Evolutionary conservation across 2,329 filamentous ascomycete species (phyloP), one percentile per base, ranked within the genome.

Genomic region (Colletotrichum truncatum): DNA sequence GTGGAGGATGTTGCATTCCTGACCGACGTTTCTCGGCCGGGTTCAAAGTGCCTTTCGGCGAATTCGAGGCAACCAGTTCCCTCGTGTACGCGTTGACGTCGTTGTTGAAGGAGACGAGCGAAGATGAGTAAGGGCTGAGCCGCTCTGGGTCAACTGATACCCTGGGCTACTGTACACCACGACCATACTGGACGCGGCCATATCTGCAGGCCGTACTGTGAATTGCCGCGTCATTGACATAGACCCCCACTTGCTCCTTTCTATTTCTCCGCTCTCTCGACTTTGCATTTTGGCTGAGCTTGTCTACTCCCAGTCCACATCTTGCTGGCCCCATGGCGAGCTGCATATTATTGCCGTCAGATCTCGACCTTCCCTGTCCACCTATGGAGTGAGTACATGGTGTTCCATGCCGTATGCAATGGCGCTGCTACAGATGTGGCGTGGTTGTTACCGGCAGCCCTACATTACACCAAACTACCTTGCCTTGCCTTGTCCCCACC

Each of bases 1-100:
- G 30, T 41, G 45, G 8, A 16, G 18, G 5, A n/a, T 16, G 21
- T n/a, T 11, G 38, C 36, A 26, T 53, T 53, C 26, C 34, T 18
- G 34, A 18, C n/a, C 26, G 6, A 14, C 26, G 28, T 28, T 54
- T 60, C 49, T 61, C 57, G 57, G 57, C 57, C 49, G 49, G 49
- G 49, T 55, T 52, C 48, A 16, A 30, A 26, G 48, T 39, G 28
- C n/a, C 25, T 16, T 60, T 53, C 34, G 57, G 57, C n/a, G n/a
- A n/a, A 61, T 23, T 55, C 23, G 57, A 30, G 36, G 48, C 38
- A 54, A 28, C 38, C 30, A 8, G 38, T 12, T 16, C 25, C 26
- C 11, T 21, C 14, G n/a, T 34, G 41, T 14, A 10, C 16, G 21
- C 41, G n/a, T 45, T 21, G 46, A 51, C 46, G 28, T 32, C 28